Conservation (phyloP, 495 filamentous ascomycete species). For the Monascus purpureus region DNA sequence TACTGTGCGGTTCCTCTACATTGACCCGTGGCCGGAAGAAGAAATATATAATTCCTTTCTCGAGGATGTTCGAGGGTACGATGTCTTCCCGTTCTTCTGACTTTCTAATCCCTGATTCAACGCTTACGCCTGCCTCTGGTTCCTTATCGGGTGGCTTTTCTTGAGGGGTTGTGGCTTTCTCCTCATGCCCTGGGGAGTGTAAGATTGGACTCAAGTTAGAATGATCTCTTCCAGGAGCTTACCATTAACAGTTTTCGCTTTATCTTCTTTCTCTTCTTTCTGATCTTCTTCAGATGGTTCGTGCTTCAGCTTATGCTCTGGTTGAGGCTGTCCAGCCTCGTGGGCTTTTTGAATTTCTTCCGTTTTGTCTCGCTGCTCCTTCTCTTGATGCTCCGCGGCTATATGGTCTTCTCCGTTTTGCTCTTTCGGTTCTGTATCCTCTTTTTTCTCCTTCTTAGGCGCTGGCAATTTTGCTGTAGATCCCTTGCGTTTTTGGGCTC, state of each 20-base stretch:
- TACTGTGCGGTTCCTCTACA: conserved; percentile 52
- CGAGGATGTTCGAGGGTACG: conserved; percentile 61
- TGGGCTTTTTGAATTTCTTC: too few relatives aligned
- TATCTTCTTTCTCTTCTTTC: conserved; percentile 2
- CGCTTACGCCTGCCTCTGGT: neutral
- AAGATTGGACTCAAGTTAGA: neutral
- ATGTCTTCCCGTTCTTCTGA: conserved; percentile 36
- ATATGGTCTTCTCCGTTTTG: conserved; percentile 1
- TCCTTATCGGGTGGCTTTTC: conserved; percentile 3
- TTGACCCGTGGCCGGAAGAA: conserved; percentile 71
- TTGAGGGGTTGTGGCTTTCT: conserved; percentile 1
- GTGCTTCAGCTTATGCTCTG: conserved; percentile 3
- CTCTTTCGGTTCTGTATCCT: conserved; percentile 3
- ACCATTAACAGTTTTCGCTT: neutral
- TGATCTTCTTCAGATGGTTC: neutral
- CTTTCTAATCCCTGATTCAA: conserved; percentile 16
- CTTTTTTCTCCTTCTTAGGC: conserved; percentile 22
- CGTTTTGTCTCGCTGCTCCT: conserved; percentile 1
- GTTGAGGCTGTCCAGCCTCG: neutral
- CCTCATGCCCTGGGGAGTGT: neutral
- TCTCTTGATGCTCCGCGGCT: conserved; percentile 1
- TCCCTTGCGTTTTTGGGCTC: conserved; percentile 24
- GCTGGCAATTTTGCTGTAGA: conserved; percentile 10
- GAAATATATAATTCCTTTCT: conserved; percentile 93
- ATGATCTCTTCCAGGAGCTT: neutral